These are phyloP conservation scores for Pistacia atlantica DNA, from an alignment of 345 rosid species.

Conservation along the genomic window DNA sequence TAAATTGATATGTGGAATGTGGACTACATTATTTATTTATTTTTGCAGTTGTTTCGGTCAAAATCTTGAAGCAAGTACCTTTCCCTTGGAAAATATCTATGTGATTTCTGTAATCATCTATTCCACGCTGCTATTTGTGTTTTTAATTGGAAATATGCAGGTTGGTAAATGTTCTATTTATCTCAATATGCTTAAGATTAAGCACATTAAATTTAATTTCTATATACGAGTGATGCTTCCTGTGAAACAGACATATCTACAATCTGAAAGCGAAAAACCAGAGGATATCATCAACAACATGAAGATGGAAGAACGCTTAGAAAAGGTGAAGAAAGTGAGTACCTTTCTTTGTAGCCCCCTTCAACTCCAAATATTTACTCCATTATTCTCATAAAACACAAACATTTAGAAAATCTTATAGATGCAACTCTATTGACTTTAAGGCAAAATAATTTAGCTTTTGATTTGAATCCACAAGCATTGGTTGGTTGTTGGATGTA, in stretches of 20 bases:
- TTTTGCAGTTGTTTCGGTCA: constrained; percentile 37
- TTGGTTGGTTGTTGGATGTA: neutral
- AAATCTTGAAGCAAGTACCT: constrained; percentile 49
- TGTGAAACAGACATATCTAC: neutral
- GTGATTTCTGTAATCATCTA: constrained; percentile 47
- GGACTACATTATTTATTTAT: neutral
- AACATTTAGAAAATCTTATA: too few species aligned
- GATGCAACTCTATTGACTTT: too few species aligned
- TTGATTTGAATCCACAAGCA: too few species aligned
- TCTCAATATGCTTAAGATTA: neutral
- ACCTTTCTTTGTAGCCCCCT: neutral
- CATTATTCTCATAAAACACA: neutral
- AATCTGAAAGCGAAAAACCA: neutral
- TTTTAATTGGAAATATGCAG: constrained; percentile 60
- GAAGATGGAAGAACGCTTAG: constrained; percentile 35
- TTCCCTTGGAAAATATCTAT: constrained; percentile 52
- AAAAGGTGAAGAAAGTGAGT: neutral
- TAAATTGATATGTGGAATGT: too few species aligned
- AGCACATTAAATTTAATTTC: neutral
- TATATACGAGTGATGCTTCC: neutral
- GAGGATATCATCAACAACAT: constrained; percentile 28
- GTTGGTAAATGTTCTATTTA: constrained; percentile 23
- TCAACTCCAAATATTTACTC: neutral
- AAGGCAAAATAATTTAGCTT: too few species aligned
- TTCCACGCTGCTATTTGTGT: constrained; percentile 46